Evolutionary conservation across 345 rosid genomes (phyloP).

Genomic region (Linum trigynum): DNA sequence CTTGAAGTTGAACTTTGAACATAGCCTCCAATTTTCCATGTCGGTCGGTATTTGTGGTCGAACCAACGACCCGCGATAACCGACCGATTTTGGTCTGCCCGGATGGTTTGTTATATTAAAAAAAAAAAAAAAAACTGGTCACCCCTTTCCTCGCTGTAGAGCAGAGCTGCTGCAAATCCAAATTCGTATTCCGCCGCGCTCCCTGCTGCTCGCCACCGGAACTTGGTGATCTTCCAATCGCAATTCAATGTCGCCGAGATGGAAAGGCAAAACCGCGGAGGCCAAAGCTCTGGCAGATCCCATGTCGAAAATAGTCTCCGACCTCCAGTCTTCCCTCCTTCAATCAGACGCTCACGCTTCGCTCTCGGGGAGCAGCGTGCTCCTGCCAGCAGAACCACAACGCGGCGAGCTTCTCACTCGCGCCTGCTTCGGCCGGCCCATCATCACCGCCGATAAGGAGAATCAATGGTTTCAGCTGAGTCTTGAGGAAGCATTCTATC

Average conservation of each 20-base stretch:
- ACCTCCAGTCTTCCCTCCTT: constrained; percentile 44
- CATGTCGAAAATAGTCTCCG: constrained; percentile 47
- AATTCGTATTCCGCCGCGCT: too few relatives aligned
- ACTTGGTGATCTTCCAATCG: too few relatives aligned
- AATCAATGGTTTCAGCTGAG: constrained; percentile 65
- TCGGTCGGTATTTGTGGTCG: too few relatives aligned
- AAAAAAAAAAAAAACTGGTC: too few relatives aligned
- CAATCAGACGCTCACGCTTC: constrained; percentile 33
- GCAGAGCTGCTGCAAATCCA: too few relatives aligned
- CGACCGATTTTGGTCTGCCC: too few relatives aligned
- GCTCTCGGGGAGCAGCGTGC: constrained; percentile 45
- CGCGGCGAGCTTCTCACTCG: constrained; percentile 48
- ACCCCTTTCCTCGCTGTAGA: too few relatives aligned
- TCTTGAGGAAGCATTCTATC: constrained; percentile 75
- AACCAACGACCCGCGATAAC: too few relatives aligned
- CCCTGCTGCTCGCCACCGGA: not conserved
- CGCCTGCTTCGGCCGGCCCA: constrained; percentile 62
- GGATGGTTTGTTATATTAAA: too few relatives aligned
- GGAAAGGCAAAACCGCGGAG: constrained; percentile 74
- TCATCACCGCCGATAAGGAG: constrained; percentile 44
- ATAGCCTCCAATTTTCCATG: too few relatives aligned
- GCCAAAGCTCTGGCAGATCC: constrained; percentile 69
- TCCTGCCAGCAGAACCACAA: constrained; percentile 40
- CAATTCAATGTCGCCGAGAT: constrained; percentile 52
- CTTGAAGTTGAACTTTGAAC: too few relatives aligned